Conservation (phyloP, 805 yeast genomes). For the Huiozyma sinensis region DNA sequence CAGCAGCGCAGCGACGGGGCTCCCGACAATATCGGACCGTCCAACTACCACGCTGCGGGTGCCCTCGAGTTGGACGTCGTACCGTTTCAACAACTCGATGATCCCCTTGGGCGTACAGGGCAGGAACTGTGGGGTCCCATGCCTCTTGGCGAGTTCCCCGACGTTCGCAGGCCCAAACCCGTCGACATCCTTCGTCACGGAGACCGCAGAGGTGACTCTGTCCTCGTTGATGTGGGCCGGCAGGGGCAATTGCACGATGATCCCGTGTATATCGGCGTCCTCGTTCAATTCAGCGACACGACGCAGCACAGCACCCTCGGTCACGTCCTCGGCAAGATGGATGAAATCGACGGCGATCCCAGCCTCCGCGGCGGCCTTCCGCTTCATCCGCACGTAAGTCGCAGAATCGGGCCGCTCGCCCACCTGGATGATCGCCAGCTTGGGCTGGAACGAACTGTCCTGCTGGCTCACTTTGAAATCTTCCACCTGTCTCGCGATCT, state of each 20-base stretch:
- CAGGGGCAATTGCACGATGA: slow-evolving; percentile 82
- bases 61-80: slow-evolving; percentile 62
- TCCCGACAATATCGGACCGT: slow-evolving; percentile 91
- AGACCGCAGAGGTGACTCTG: slow-evolving; percentile 69
- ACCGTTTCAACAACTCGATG: slow-evolving; percentile 63
- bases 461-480: slow-evolving; percentile 26
- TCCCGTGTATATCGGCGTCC: slow-evolving; percentile 73
- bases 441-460: slow-evolving; percentile 47
- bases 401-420: slow-evolving; percentile 85
- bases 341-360: slow-evolving; percentile 58
- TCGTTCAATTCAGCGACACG: slow-evolving; percentile 55
- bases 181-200: slow-evolving; percentile 81
- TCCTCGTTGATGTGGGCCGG: slow-evolving; percentile 76
- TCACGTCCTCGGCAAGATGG: slow-evolving; percentile 50
- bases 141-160: slow-evolving; percentile 82
- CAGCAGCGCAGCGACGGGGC: slow-evolving; percentile 79
- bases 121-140: slow-evolving; percentile 69
- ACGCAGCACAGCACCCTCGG: slow-evolving; percentile 50
- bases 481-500: slow-evolving; percentile 41
- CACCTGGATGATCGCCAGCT: slow-evolving; percentile 76
- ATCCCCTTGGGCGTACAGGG: slow-evolving; percentile 97
- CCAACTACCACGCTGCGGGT: slow-evolving; percentile 86
- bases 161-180: slow-evolving; percentile 85
- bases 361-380: slow-evolving; percentile 81
- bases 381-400: slow-evolving; percentile 84